These are phyloP conservation scores for Raphanus hybrid DNA, from an alignment of 441 rosid genomes.

Conservation along the genomic window DNA sequence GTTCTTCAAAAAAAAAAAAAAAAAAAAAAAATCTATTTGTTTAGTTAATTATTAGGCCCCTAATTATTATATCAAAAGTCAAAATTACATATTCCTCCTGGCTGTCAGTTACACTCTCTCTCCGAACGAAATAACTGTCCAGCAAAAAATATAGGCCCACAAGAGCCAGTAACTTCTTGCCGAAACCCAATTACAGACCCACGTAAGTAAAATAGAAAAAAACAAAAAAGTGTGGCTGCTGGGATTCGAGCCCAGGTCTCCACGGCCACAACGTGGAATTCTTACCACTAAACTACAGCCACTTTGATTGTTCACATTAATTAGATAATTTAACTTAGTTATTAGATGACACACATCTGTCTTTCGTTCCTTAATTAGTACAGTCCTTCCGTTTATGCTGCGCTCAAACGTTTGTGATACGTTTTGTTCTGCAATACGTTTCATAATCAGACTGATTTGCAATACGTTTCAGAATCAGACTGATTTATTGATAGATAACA, in stretches of 20 bases:
- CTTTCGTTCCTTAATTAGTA: not conserved
- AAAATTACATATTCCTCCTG: not conserved
- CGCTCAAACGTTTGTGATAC: no score
- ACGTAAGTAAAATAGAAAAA: not conserved
- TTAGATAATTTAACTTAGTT: no score
- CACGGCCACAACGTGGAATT: slow-evolving; percentile 76
- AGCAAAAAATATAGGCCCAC: not conserved
- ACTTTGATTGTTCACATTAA: not conserved
- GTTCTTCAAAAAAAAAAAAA: no score
- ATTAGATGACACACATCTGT: no score
- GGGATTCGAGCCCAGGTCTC: slow-evolving; percentile 79
- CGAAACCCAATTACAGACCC: not conserved
- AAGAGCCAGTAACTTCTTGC: not conserved
- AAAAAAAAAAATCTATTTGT: no score
- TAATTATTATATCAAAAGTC: not conserved
- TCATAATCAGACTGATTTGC: no score
- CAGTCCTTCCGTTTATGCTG: not conserved
- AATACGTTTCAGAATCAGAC: no score
- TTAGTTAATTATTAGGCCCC: not conserved
- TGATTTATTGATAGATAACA: no score
- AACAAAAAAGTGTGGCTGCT: slow-evolving; percentile 51
- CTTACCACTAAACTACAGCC: slow-evolving; percentile 76
- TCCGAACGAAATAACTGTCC: no score
- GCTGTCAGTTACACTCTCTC: not conserved
- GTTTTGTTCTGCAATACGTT: no score